A percentile compares a stretch with the other conserved stretches of the same genome.
Conservation (phyloP, 345 rosid genomes). For the Hirschfeldia incana region DNA sequence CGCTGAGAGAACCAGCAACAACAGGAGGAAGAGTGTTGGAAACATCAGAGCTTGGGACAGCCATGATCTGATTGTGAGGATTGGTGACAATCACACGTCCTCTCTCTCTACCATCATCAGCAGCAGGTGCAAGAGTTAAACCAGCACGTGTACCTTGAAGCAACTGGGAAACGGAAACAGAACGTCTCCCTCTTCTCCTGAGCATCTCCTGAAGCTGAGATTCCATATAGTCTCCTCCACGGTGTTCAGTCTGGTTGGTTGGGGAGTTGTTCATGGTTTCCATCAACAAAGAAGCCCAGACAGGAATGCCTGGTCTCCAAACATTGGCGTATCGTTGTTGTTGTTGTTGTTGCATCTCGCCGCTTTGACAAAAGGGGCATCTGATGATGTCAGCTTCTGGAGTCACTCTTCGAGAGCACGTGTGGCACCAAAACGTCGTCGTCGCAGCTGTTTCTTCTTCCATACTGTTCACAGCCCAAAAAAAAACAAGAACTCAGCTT, state of each 20-base stretch:
- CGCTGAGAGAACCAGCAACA: slow-evolving; percentile 57
- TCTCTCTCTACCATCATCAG: slow-evolving; percentile 27
- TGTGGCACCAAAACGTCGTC: slow-evolving; percentile 43
- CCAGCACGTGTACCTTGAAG: slow-evolving; percentile 75
- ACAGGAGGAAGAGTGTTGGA: slow-evolving; percentile 19
- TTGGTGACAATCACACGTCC: slow-evolving; percentile 52
- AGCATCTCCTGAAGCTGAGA: slow-evolving; percentile 59
- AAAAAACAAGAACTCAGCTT: no score
- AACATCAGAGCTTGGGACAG: slow-evolving; percentile 60
- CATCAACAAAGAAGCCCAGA: slow-evolving; percentile 85
- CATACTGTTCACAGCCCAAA: slow-evolving; percentile 14
- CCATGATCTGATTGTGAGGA: slow-evolving; percentile 48
- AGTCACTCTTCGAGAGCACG: slow-evolving; percentile 53
- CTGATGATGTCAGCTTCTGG: slow-evolving; percentile 52
- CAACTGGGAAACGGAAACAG: slow-evolving; percentile 61
- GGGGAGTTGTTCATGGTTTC: slow-evolving; percentile 60
- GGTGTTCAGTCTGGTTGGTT: slow-evolving; percentile 42
- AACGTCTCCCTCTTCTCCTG: slow-evolving; percentile 66
- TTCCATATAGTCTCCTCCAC: slow-evolving; percentile 46
- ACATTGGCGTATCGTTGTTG: slow-evolving; percentile 38
- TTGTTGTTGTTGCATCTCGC: slow-evolving; percentile 40
- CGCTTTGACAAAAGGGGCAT: slow-evolving; percentile 62
- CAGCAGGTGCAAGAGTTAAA: slow-evolving; percentile 55
- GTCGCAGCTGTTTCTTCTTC: slow-evolving; percentile 32
- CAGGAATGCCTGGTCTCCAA: slow-evolving; percentile 32